phyloP scores from a whole-genome alignment of 176 grass and related monocot species.

The Oryza glaberrima region DNA sequence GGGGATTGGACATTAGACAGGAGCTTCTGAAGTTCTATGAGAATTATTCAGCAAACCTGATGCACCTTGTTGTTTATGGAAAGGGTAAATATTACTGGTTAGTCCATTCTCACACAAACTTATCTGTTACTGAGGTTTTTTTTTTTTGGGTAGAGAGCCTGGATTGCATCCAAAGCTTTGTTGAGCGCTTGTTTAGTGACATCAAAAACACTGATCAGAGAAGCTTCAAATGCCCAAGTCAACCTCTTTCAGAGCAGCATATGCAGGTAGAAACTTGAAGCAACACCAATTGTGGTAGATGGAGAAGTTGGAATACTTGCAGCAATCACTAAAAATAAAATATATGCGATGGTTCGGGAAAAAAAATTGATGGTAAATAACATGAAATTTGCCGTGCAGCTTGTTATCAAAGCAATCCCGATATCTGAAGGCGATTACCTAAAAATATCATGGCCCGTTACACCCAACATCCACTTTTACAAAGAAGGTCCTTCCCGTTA shows the following conservation, averaged over 20 bases:
- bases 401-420: conserved; percentile 85
- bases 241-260: conserved; percentile 74
- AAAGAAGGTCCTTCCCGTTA: conserved; percentile 81
- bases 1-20: conserved; percentile 79
- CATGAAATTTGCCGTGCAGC: conserved; percentile 46
- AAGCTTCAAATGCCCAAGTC: conserved; percentile 64
- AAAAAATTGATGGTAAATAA: neutral
- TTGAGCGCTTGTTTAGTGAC: conserved; percentile 68
- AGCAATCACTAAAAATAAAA: conserved; percentile 22
- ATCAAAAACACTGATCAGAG: conserved; percentile 57
- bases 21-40: conserved; percentile 90
- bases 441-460: conserved; percentile 77
- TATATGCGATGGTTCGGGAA: neutral
- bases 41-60: conserved; percentile 93
- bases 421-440: conserved; percentile 77
- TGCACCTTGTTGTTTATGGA: conserved; percentile 97
- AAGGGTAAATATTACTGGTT: conserved; percentile 61
- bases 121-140: conserved; percentile 29
- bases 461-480: conserved; percentile 65
- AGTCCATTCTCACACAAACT: conserved; percentile 1
- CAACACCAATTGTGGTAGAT: conserved; percentile 26
- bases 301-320: neutral
- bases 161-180: conserved; percentile 76
- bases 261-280: conserved; percentile 71
- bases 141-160: conserved; percentile 66